Evolutionary conservation across 345 rosid species (phyloP), one percentile per base, ranked within the genome.

Genomic region (Heritiera littoralis): DNA sequence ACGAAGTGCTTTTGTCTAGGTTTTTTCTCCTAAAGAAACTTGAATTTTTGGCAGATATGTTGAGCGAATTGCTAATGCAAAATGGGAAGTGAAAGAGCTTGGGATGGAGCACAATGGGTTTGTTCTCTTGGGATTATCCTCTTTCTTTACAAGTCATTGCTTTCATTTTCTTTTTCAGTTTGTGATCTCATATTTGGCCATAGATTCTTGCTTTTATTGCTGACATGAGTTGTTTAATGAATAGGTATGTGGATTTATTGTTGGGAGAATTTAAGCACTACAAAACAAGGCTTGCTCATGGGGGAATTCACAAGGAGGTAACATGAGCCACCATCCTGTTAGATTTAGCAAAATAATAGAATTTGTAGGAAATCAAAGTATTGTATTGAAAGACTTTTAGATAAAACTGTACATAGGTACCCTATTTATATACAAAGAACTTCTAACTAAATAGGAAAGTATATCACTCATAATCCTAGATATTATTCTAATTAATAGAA

Each of bases 101-200:
- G 99, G 99, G 54, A 84, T 97, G 66, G 99, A 97, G 86, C 99
- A 97, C 77, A 97, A 97, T 82, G 98, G 99, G 98, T 97, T 80
- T 68, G 98, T 89, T 80, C 78, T 83, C 82, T 83, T 76, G 68
- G 41, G 54, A 55, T 66, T 9, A 18, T 71, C 74, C 64, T 76
- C 65, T 43, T 78, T 32, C 75, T 40, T 75, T 74, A 43, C 69
- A 52, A 49, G 20, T 14, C 66, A 54, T 81, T 28, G 13, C 1
- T 55, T 65, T 77, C 40, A 6, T 61, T 18, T 61, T 43, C 0
- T 28, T 64, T 35, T 35, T 28, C 41, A 41, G 40, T 59, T 72
- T 75, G 63, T 43, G 68, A 46, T 80, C 20, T 23, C 18, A 52
- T 66, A 30, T 41, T 41, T 64, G 46, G 43, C 80, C 13, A 14